Percentiles rank a stretch among this genome's conserved stretches.
Conservation (phyloP, 371 early-diverging fungal species). For the Mucor indicus region DNA sequence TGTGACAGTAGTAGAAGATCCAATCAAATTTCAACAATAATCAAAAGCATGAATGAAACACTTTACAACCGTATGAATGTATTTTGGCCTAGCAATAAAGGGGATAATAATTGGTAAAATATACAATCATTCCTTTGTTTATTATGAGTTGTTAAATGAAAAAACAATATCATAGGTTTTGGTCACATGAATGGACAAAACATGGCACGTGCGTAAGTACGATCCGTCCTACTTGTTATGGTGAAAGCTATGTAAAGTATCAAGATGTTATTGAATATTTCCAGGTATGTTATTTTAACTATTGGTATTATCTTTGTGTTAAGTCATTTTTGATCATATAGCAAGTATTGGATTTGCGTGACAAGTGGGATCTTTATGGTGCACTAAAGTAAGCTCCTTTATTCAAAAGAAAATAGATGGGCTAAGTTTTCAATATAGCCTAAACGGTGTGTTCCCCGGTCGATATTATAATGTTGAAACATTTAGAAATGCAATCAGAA, state of each 20-base stretch:
- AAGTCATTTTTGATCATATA: not conserved
- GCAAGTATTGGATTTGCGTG: conserved; percentile 38
- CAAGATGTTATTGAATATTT: conserved; percentile 50
- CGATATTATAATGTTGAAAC: conserved; percentile 27
- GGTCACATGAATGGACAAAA: conserved; percentile 58
- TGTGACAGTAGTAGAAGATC: conserved; percentile 65
- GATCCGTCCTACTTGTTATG: conserved; percentile 43
- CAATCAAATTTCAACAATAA: conserved; percentile 44
- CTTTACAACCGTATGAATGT: conserved; percentile 59
- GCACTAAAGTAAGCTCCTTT: conserved; percentile 31
- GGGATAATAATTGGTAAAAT: conserved; percentile 36
- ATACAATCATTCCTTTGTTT: too few species aligned
- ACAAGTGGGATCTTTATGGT: conserved; percentile 44
- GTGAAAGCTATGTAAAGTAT: conserved; percentile 27
- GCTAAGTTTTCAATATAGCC: conserved; percentile 11
- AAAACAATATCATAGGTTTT: too few species aligned
- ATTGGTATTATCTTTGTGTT: not conserved
- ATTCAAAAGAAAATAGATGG: not conserved
- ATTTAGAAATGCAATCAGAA: conserved; percentile 29
- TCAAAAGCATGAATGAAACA: conserved; percentile 27
- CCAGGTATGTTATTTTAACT: conserved; percentile 17
- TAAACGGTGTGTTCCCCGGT: conserved; percentile 45
- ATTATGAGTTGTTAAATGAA: too few species aligned
- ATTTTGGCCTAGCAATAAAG: conserved; percentile 76
- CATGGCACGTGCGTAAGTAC: conserved; percentile 58